Conservation (phyloP, 345 rosid species). For the Rubroshorea leprosula region DNA sequence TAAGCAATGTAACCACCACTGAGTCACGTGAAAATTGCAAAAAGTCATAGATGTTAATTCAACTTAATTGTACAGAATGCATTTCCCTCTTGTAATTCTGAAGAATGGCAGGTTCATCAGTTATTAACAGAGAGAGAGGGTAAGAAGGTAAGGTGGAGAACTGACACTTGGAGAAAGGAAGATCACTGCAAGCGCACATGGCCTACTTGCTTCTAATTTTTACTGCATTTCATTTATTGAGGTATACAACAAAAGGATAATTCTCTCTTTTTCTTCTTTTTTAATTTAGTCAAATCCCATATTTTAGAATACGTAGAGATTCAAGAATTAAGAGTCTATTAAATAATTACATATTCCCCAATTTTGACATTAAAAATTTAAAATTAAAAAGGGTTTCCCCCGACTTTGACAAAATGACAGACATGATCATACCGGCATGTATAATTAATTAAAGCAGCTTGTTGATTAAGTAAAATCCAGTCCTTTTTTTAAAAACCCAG, state of each 20-base stretch:
- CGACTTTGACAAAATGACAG: constrained; percentile 14
- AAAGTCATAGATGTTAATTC: not conserved
- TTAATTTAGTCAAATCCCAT: not conserved
- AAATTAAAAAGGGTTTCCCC: not conserved
- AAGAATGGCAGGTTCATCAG: too few species aligned
- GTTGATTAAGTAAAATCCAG: not conserved
- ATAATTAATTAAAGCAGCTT: not conserved
- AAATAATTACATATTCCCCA: not conserved
- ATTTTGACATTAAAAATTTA: not conserved
- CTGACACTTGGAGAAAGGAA: not conserved
- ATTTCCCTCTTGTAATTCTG: not conserved
- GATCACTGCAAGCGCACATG: not conserved
- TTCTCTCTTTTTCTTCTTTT: too few species aligned
- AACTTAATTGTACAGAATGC: not conserved
- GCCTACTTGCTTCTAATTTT: not conserved
- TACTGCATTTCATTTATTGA: not conserved
- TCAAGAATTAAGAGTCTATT: too few species aligned
- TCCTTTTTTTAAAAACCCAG: too few species aligned
- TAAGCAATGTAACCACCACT: too few species aligned
- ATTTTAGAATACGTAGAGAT: too few species aligned
- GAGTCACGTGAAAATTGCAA: too few species aligned
- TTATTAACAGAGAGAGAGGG: not conserved
- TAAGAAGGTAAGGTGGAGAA: not conserved
- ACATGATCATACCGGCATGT: constrained; percentile 8
- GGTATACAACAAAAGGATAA: not conserved